Evolutionary conservation across 352 stramenopile genomes (phyloP), one percentile per base, ranked within the genome.

Genomic region (Peronospora belbahrii): DNA sequence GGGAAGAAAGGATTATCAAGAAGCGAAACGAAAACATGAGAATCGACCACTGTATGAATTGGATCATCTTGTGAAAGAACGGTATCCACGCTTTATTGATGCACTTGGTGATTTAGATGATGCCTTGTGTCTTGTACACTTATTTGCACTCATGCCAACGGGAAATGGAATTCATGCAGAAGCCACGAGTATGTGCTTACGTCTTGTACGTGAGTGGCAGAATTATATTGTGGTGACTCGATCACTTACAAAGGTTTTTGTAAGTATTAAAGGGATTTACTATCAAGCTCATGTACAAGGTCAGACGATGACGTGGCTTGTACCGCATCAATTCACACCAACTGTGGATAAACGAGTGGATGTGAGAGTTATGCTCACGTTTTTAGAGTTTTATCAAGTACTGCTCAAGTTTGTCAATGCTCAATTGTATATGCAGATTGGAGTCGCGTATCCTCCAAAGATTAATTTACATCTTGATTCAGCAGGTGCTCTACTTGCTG

Each of bases 361-460:
- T 59, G 97, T 98, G 59, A 82, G 87, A 40, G 96, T 99, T 15
- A 99, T 99, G 96, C 65, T 97, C 20, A 99, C 96, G 30, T 99
- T 99, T 75, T 84, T 99, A 30, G 97, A 99, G 79, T 99, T 99
- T 57, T 99, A 99, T 71, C 78, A 98, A 53, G 91, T 97, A 38
- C 67, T 99, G 19, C 73, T 99, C 44, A 94, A 97, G 66, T 99
- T 99, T 70, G 95, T 98, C 23, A 78, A 99, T 60, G 99, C 89
- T 65, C 97, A 99, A 66, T 73, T 99, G 4, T 99, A 99, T 71
- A 86, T 82, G 52, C 85, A 95, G 27, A 60, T 97, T 19, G 96
- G 95, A 17, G 70, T 99, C 9, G 55, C 74, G 23, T 99, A 98
- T 70, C 96, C 96, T 15, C 87, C 97, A 17, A 86, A 87, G 62